A percentile compares a stretch with the other conserved stretches of the same genome.
Evolutionary conservation across 164 flowering plant genomes (phyloP).

Genomic region (Warburgia ugandensis): DNA sequence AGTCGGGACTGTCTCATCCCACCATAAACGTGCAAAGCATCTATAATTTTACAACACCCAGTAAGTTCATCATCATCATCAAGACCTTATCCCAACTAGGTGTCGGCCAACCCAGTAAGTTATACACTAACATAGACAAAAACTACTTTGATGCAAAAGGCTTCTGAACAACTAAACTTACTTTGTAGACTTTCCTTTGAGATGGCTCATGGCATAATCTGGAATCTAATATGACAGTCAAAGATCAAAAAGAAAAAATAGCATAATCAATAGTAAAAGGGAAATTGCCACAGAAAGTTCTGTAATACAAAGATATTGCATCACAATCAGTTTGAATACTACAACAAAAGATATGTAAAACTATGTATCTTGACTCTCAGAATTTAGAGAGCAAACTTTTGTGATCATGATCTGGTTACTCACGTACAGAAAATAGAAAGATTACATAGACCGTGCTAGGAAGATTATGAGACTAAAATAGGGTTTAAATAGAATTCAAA

Average conservation of each 20-base stretch:
- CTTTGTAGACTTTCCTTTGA: constrained; percentile 46
- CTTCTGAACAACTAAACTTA: constrained; percentile 5
- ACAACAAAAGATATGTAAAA: no score
- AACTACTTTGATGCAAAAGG: background rate
- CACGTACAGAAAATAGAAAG: no score
- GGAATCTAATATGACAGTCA: constrained; percentile 40
- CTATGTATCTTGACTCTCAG: no score
- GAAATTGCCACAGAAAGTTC: background rate
- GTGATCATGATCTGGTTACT: no score
- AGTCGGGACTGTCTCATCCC: constrained; percentile 66
- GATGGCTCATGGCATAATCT: constrained; percentile 32
- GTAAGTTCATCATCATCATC: no score
- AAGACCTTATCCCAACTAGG: background rate
- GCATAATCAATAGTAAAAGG: background rate
- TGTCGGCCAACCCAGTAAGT: no score
- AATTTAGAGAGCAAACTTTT: no score
- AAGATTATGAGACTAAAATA: no score
- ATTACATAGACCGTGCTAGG: no score
- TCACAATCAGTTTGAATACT: no score
- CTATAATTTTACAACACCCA: no score
- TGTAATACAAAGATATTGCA: background rate
- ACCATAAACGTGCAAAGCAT: constrained; percentile 64
- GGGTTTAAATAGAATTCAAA: no score
- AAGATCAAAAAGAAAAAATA: background rate
- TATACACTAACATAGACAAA: background rate